phyloP scores from a whole-genome alignment of 352 stramenopile genomes.

The Phytophthora meadii region DNA sequence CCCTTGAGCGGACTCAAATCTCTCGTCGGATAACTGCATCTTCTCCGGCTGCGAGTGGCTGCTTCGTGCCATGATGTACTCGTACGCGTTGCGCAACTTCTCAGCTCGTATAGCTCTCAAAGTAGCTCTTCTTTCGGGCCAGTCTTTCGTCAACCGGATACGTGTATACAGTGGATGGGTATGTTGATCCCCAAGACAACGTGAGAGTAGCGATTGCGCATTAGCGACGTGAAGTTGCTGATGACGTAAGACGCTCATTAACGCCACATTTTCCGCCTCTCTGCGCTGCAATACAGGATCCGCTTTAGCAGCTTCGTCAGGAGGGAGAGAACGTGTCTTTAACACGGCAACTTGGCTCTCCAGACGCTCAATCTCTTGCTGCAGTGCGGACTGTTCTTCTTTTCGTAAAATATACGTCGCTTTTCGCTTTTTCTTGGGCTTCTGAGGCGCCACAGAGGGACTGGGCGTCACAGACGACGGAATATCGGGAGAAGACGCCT shows the following conservation, averaged over 20 bases:
- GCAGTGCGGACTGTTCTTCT: slow-evolving; percentile 41
- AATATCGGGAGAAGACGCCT: not conserved
- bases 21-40: slow-evolving; percentile 37
- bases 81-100: slow-evolving; percentile 34
- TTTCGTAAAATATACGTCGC: slow-evolving; percentile 45
- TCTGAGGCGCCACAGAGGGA: not conserved
- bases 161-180: slow-evolving; percentile 29
- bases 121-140: slow-evolving; percentile 23
- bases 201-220: slow-evolving; percentile 43
- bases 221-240: slow-evolving; percentile 54
- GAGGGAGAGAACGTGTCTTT: slow-evolving; percentile 23
- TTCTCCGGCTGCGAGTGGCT: slow-evolving; percentile 36
- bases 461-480: not conserved
- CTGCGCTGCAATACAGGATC: slow-evolving; percentile 26
- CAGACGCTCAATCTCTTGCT: slow-evolving; percentile 38
- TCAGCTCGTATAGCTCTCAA: slow-evolving; percentile 31
- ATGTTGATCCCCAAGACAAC: slow-evolving; percentile 38
- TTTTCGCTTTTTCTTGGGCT: slow-evolving; percentile 38
- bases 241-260: slow-evolving; percentile 24
- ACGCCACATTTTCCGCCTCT: slow-evolving; percentile 30
- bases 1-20: slow-evolving; percentile 27
- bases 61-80: slow-evolving; percentile 38
- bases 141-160: slow-evolving; percentile 29
- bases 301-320: slow-evolving; percentile 22
- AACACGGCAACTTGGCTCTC: slow-evolving; percentile 48